A percentile compares a stretch with the other conserved stretches of the same genome.
These are phyloP conservation scores for Tetracladium marchalianum DNA, from an alignment of 495 filamentous ascomycete species.

Conservation along the genomic window DNA sequence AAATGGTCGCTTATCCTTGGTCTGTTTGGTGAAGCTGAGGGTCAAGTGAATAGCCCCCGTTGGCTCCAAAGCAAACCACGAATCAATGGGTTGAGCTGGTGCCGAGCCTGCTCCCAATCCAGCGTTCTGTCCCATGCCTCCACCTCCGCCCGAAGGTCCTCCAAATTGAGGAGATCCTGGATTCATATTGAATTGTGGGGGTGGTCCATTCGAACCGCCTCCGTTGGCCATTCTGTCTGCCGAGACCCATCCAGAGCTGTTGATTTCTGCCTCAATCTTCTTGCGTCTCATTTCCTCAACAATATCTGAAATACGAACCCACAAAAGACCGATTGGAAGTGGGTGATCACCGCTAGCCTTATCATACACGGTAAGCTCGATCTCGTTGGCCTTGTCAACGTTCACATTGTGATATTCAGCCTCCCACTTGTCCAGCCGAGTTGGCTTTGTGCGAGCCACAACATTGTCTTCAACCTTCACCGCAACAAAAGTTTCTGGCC, in stretches of 20 bases:
- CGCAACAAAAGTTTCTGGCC: constrained; percentile 89
- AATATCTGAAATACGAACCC: constrained; percentile 95
- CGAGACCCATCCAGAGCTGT: constrained; percentile 87
- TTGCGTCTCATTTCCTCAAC: constrained; percentile 95
- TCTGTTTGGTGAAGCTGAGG: constrained; percentile 73
- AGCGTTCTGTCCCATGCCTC: not conserved
- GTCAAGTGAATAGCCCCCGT: constrained; percentile 80
- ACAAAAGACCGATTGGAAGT: constrained; percentile 87
- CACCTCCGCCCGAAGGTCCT: constrained; percentile 16
- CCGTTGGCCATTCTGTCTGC: constrained; percentile 80
- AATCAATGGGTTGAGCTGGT: constrained; percentile 62
- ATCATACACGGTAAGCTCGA: constrained; percentile 96
- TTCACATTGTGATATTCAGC: constrained; percentile 83
- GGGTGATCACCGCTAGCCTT: constrained; percentile 76
- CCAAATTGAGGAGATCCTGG: constrained; percentile 32
- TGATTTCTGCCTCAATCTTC: constrained; percentile 91
- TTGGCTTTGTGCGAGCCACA: constrained; percentile 78
- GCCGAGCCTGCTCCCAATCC: constrained; percentile 3
- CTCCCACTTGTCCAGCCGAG: constrained; percentile 81
- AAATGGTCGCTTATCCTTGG: constrained; percentile 49
- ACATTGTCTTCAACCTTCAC: constrained; percentile 93
- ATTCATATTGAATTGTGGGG: constrained; percentile 45
- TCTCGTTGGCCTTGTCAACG: constrained; percentile 97
- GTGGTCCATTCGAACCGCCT: constrained; percentile 31
- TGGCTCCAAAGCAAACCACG: constrained; percentile 95